phyloP scores from a whole-genome alignment of 225 moss, liverwort and hornwort genomes.

The Takakia lepidozioides region DNA sequence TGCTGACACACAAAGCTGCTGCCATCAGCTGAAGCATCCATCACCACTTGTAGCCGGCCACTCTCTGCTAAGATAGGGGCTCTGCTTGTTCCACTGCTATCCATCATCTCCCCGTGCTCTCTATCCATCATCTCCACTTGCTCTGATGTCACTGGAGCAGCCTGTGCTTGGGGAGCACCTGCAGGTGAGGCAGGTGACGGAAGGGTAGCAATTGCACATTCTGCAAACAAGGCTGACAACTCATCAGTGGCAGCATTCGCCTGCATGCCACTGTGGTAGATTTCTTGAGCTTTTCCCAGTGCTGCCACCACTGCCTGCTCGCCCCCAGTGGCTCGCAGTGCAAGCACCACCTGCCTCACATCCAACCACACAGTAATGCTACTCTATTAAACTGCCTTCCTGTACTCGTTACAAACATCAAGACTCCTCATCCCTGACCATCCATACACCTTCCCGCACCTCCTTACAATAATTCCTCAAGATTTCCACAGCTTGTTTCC shows the following conservation, averaged over 20 bases:
- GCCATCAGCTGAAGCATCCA: constrained; percentile 90
- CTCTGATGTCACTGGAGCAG: constrained; percentile 14
- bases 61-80: constrained; percentile 86
- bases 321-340: constrained; percentile 69
- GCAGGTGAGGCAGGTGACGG: constrained; percentile 8
- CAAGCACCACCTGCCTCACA: constrained; percentile 58
- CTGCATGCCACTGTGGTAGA: constrained; percentile 33
- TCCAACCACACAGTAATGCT: background rate
- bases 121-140: background rate
- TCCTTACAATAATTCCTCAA: too few species aligned
- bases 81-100: constrained; percentile 7
- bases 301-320: constrained; percentile 74
- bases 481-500: too few species aligned
- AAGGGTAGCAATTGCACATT: constrained; percentile 64
- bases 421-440: too few species aligned
- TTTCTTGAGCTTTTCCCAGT: constrained; percentile 61
- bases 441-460: too few species aligned
- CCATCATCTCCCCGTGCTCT: constrained; percentile 22
- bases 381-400: too few species aligned
- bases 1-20: constrained; percentile 81
- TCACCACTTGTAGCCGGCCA: constrained; percentile 85
- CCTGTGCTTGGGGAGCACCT: constrained; percentile 16
- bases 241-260: constrained; percentile 56
- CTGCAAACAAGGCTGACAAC: constrained; percentile 69
- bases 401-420: too few species aligned